Evolutionary conservation across 371 early-diverging fungal species (phyloP).

Genomic region (Mortierella sp.): DNA sequence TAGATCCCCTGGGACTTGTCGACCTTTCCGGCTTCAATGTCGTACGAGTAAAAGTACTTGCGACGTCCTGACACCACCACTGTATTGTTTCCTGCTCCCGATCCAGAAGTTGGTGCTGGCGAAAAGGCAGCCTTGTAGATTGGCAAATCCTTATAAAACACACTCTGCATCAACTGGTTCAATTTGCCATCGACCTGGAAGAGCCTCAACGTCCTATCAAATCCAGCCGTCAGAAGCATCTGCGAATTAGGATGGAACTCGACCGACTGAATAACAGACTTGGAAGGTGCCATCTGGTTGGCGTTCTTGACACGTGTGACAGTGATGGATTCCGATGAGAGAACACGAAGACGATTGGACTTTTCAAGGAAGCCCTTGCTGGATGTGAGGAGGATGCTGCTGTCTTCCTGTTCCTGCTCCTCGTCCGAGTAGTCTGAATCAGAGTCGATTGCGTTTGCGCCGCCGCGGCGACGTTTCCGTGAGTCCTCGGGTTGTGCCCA

Average conservation of each 20-base stretch:
- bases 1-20: slow-evolving; percentile 79
- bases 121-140: slow-evolving; percentile 83
- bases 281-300: slow-evolving; percentile 73
- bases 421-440: slow-evolving; percentile 64
- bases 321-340: slow-evolving; percentile 71
- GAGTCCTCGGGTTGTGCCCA: slow-evolving; percentile 78
- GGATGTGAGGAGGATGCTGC: slow-evolving; percentile 63
- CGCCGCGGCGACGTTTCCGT: slow-evolving; percentile 46
- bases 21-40: slow-evolving; percentile 85
- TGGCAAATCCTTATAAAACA: slow-evolving; percentile 87
- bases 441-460: slow-evolving; percentile 38
- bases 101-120: not conserved
- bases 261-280: slow-evolving; percentile 77
- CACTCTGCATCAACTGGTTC: slow-evolving; percentile 89
- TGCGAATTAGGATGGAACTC: slow-evolving; percentile 93
- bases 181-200: slow-evolving; percentile 93
- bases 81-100: slow-evolving; percentile 62
- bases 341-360: slow-evolving; percentile 33
- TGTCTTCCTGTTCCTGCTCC: slow-evolving; percentile 60
- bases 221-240: slow-evolving; percentile 88
- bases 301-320: slow-evolving; percentile 83
- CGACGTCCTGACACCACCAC: slow-evolving; percentile 84
- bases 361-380: slow-evolving; percentile 69
- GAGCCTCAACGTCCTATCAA: slow-evolving; percentile 87
- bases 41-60: slow-evolving; percentile 84